Evolutionary conservation across 176 grass and related monocot species (phyloP).

Genomic region (Pontederia paniculata): DNA sequence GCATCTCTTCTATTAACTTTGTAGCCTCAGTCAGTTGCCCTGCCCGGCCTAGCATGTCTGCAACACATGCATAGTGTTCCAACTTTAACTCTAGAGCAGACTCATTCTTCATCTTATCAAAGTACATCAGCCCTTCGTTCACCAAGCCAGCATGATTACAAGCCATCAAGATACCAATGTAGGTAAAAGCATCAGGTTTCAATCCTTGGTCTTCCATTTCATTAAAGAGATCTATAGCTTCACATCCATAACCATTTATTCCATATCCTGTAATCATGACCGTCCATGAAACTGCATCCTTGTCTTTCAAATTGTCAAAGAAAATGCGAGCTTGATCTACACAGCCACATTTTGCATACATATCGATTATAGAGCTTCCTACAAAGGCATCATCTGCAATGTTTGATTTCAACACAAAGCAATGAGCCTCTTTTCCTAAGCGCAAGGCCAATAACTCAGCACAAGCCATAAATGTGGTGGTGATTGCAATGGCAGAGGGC

Average conservation of each 20-base stretch:
- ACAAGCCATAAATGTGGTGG: constrained; percentile 45
- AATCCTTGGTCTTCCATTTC: constrained; percentile 30
- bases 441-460: constrained; percentile 32
- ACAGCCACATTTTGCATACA: constrained; percentile 59
- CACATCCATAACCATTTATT: constrained; percentile 36
- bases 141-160: constrained; percentile 46
- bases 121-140: constrained; percentile 32
- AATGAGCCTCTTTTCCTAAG: constrained; percentile 47
- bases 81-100: constrained; percentile 24
- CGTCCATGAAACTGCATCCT: constrained; percentile 44
- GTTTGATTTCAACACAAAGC: constrained; percentile 30
- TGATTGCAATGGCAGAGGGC: constrained; percentile 28
- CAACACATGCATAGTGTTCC: constrained; percentile 36
- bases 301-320: constrained; percentile 29
- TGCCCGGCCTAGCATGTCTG: constrained; percentile 44
- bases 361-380: constrained; percentile 43
- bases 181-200: constrained; percentile 43
- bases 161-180: constrained; percentile 48
- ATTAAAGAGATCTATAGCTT: constrained; percentile 31
- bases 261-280: constrained; percentile 46
- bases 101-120: constrained; percentile 41
- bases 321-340: constrained; percentile 35
- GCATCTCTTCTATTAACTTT: constrained; percentile 39
- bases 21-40: constrained; percentile 31
- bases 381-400: constrained; percentile 29